A percentile compares a stretch with the other conserved stretches of the same genome.
Evolutionary conservation across 192 early-diverging fungal genomes (phyloP).

Genomic region (Nowakowskiella sp.): DNA sequence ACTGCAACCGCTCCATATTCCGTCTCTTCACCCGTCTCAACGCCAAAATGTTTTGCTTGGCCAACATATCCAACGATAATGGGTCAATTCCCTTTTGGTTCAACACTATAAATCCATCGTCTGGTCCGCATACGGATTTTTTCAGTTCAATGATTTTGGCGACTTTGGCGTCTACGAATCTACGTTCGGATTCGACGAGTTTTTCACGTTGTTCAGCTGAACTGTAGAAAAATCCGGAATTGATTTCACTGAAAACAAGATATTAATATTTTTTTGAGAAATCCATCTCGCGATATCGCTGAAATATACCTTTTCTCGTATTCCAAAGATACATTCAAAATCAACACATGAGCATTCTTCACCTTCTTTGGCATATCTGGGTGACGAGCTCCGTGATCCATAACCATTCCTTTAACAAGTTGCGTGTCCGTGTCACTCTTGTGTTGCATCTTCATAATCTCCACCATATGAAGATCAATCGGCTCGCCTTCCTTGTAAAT

Average conservation of each 20-base stretch:
- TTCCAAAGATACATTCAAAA: conserved; percentile 94
- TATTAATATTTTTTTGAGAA: conserved; percentile 6
- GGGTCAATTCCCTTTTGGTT: conserved; percentile 99
- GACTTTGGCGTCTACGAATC: conserved; percentile 89
- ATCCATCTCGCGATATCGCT: too few species aligned
- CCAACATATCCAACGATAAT: conserved; percentile 89
- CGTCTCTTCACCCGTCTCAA: conserved; percentile 95
- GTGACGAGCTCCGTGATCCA: conserved; percentile 98
- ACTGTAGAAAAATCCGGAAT: conserved; percentile 98
- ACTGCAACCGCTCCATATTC: conserved; percentile 98
- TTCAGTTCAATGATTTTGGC: conserved; percentile 95
- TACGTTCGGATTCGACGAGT: conserved; percentile 93
- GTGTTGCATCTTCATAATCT: conserved; percentile 99
- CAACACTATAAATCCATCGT: conserved; percentile 87
- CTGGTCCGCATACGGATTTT: conserved; percentile 89
- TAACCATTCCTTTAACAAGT: conserved; percentile 85
- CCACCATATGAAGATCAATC: conserved; percentile 98
- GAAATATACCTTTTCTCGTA: conserved; percentile 88
- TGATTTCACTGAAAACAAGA: conserved; percentile 64
- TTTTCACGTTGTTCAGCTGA: conserved; percentile 97
- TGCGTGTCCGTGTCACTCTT: conserved; percentile 94
- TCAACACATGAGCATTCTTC: conserved; percentile 81
- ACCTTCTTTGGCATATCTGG: conserved; percentile 98
- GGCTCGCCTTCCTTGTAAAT: conserved; percentile 73
- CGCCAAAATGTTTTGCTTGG: conserved; percentile 91